A percentile compares a stretch with the other conserved stretches of the same genome.
These are phyloP conservation scores for Leonotis leonurus DNA, from an alignment of 257 asterid species.

Conservation along the genomic window DNA sequence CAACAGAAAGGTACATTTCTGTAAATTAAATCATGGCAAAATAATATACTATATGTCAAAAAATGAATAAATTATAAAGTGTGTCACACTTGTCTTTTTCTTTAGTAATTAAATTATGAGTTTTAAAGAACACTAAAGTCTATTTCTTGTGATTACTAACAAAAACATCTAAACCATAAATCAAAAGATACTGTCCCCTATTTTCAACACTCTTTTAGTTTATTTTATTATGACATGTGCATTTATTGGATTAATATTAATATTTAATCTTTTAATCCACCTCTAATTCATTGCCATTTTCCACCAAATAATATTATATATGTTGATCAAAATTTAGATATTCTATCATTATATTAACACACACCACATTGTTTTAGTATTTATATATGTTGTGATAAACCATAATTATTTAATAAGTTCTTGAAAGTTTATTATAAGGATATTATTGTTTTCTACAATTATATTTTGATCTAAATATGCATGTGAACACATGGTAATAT, in stretches of 20 bases:
- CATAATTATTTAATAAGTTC: neutral
- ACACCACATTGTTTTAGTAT: too few relatives aligned
- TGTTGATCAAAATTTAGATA: too few relatives aligned
- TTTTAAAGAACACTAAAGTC: constrained; percentile 33
- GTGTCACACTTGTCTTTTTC: constrained; percentile 19
- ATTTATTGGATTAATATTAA: neutral
- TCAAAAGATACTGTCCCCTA: constrained; percentile 47
- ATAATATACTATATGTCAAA: neutral
- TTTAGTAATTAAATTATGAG: constrained; percentile 27
- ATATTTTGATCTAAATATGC: too few relatives aligned
- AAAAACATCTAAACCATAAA: constrained; percentile 33
- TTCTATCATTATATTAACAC: too few relatives aligned
- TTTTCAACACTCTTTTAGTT: constrained; percentile 24
- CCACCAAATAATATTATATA: neutral
- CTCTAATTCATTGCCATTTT: neutral
- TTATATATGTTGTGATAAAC: neutral
- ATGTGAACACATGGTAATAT: too few relatives aligned
- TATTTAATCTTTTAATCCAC: constrained; percentile 4
- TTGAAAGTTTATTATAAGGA: neutral
- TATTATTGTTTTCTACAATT: too few relatives aligned
- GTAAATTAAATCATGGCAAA: neutral
- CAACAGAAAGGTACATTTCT: neutral
- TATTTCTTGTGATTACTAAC: constrained; percentile 32
- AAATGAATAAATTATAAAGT: constrained; percentile 10
- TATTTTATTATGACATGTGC: neutral